phyloP scores from a whole-genome alignment of 768 basidiomycete species.

The Termitomyces sp. region DNA sequence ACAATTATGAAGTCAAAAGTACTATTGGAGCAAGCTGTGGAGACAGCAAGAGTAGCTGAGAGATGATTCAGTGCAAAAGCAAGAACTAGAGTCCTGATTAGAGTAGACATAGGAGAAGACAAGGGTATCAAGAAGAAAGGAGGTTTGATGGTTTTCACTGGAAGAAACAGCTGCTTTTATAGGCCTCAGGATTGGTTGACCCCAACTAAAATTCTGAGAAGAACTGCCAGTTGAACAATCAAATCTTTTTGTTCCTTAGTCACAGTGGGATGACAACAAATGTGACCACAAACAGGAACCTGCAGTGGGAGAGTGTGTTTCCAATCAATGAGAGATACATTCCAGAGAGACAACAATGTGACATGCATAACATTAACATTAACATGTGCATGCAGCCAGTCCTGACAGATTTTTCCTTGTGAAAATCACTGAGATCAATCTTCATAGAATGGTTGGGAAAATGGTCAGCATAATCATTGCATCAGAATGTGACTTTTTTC shows the following conservation, averaged over 20 bases:
- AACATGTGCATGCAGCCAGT: slow-evolving; percentile 21
- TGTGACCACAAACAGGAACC: slow-evolving; percentile 13
- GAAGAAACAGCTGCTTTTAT: neutral
- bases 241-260: slow-evolving; percentile 12
- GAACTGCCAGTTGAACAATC: slow-evolving; percentile 8
- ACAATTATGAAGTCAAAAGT: slow-evolving; percentile 7
- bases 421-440: slow-evolving; percentile 19
- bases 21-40: neutral
- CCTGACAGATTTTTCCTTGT: slow-evolving; percentile 15
- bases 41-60: neutral
- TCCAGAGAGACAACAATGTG: slow-evolving; percentile 12
- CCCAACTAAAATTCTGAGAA: slow-evolving; percentile 9
- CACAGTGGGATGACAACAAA: slow-evolving; percentile 11
- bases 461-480: slow-evolving; percentile 14
- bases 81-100: neutral
- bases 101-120: neutral
- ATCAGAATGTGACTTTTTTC: slow-evolving; percentile 16
- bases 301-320: slow-evolving; percentile 21
- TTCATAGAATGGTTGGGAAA: slow-evolving; percentile 6
- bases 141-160: neutral
- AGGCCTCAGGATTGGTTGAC: slow-evolving; percentile 1
- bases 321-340: slow-evolving; percentile 14
- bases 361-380: slow-evolving; percentile 18
- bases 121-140: neutral
- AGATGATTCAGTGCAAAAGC: neutral